phyloP scores from a whole-genome alignment of 2,329 filamentous ascomycete species.

The Xylaria sp. region DNA sequence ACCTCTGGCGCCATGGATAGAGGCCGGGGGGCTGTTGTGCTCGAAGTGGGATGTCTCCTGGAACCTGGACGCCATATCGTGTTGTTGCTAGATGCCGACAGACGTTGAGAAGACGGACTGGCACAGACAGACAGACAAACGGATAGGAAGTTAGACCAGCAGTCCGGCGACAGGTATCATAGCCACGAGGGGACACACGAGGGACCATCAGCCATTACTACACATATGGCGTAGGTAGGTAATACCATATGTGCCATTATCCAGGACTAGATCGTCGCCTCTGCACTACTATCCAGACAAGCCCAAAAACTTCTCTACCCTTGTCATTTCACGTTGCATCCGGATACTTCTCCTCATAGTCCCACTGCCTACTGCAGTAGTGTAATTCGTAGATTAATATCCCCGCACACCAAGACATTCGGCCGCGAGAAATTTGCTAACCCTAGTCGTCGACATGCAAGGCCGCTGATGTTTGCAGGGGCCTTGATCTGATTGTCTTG shows the following conservation, averaged over 20 bases:
- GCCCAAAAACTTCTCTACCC: conserved; percentile 24
- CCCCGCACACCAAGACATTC: conserved; percentile 33
- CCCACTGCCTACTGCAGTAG: conserved; percentile 15
- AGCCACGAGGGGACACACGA: conserved; percentile 25
- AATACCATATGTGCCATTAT: conserved; percentile 30
- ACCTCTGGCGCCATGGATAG: conserved; percentile 44
- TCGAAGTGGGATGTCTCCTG: conserved; percentile 47
- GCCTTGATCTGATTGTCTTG: conserved; percentile 34
- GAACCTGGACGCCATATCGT: conserved; percentile 46
- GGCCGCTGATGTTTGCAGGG: conserved; percentile 41
- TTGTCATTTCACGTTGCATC: conserved; percentile 31
- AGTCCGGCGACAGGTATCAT: conserved; percentile 25
- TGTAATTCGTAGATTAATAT: conserved; percentile 10
- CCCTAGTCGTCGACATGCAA: conserved; percentile 35
- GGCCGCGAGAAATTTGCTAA: conserved; percentile 21
- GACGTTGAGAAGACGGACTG: conserved; percentile 18
- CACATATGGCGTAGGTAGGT: conserved; percentile 23
- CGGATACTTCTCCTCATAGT: conserved; percentile 38
- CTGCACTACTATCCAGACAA: neutral
- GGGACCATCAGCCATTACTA: conserved; percentile 25
- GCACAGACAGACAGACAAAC: conserved; percentile 20
- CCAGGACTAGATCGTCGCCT: conserved; percentile 31
- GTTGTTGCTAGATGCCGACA: conserved; percentile 38
- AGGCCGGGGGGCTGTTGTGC: conserved; percentile 40
- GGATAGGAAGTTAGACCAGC: conserved; percentile 9